These are phyloP conservation scores for Vinca minor DNA, from an alignment of 257 asterid genomes.

Conservation along the genomic window DNA sequence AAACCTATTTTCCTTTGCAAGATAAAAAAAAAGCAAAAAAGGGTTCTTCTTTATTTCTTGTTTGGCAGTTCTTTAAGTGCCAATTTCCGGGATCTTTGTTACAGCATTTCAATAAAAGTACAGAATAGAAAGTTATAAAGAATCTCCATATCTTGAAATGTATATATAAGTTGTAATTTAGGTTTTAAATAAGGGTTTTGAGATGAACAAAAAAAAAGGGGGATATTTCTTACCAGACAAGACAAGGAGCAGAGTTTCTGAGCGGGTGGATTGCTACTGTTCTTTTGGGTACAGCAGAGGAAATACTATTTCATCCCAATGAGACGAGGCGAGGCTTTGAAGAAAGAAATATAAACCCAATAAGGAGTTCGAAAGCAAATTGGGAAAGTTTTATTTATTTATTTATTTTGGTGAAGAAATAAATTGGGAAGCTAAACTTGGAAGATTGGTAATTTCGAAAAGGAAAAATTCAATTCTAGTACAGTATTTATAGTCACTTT, in stretches of 20 bases:
- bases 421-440: too few relatives aligned
- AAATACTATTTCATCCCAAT: too few relatives aligned
- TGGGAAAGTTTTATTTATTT: too few relatives aligned
- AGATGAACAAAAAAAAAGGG: background rate
- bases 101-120: background rate
- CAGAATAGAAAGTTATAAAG: background rate
- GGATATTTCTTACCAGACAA: background rate
- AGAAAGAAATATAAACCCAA: too few relatives aligned
- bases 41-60: background rate
- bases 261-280: too few relatives aligned
- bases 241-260: too few relatives aligned
- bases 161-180: background rate
- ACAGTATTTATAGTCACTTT: too few relatives aligned
- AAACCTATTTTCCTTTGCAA: background rate
- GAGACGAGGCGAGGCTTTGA: too few relatives aligned
- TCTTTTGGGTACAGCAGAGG: background rate
- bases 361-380: too few relatives aligned
- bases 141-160: background rate
- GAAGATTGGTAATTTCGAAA: too few relatives aligned
- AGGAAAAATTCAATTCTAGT: too few relatives aligned
- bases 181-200: slow-evolving; percentile 9
- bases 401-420: too few relatives aligned
- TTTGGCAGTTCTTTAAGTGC: background rate
- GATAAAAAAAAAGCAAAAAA: background rate
- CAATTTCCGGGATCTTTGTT: background rate